Evolutionary conservation across 23 red algal genomes (phyloP).

Genomic region (Pyropia yezoensis): DNA sequence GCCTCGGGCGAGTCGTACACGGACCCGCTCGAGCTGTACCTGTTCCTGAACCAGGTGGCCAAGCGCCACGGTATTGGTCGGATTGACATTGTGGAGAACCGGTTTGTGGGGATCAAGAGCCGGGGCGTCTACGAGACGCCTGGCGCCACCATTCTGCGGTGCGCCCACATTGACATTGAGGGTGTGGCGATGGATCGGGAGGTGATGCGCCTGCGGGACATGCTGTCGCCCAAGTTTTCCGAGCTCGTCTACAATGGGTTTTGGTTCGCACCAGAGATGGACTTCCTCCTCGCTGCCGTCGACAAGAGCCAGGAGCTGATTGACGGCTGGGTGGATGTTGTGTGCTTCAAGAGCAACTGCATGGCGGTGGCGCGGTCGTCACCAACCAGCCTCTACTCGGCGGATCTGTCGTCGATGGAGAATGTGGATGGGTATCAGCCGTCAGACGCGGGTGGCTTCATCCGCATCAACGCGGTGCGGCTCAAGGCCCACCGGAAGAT

Average conservation of each 20-base stretch:
- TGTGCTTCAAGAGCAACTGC: constrained; percentile 87
- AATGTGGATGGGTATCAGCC: constrained; percentile 76
- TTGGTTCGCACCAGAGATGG: constrained; percentile 95
- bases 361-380: constrained; percentile 90
- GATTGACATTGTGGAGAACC: constrained; percentile 97
- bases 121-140: constrained; percentile 95
- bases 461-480: constrained; percentile 89
- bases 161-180: constrained; percentile 97
- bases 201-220: constrained; percentile 95
- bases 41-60: constrained; percentile 64
- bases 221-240: constrained; percentile 92
- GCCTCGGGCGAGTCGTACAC: constrained; percentile 13
- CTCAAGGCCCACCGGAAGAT: constrained; percentile 88
- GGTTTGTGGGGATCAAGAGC: constrained; percentile 89
- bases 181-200: constrained; percentile 99
- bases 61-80: constrained; percentile 91
- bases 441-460: constrained; percentile 89
- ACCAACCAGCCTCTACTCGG: constrained; percentile 72
- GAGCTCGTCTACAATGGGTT: constrained; percentile 96
- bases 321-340: constrained; percentile 96
- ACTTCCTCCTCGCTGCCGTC: constrained; percentile 90
- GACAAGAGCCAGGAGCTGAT: constrained; percentile 96
- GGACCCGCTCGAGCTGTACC: constrained; percentile 56
- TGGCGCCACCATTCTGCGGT: constrained; percentile 80
- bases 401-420: constrained; percentile 90